Evolutionary conservation across 306 rosid genomes (phyloP).

Genomic region (Luffa acutangula): DNA sequence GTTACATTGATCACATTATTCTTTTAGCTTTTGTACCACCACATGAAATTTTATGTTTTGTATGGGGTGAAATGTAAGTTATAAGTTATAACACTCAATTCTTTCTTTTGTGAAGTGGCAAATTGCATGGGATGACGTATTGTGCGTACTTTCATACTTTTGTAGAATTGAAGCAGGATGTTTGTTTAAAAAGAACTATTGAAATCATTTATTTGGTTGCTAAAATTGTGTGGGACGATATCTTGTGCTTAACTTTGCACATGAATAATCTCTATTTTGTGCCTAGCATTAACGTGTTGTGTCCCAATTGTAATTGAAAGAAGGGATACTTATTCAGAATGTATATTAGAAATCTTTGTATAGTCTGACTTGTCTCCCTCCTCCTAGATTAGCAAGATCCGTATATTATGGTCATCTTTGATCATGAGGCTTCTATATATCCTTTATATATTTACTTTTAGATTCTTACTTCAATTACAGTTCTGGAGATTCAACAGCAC

Average conservation of each 20-base stretch:
- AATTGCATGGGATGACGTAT: not conserved
- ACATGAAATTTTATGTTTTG: not conserved
- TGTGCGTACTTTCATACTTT: not conserved
- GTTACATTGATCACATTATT: not conserved
- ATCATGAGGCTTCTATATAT: not conserved
- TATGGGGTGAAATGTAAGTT: not conserved
- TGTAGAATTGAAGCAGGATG: not conserved
- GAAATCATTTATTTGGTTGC: not conserved
- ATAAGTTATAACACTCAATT: not conserved
- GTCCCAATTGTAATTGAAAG: not conserved
- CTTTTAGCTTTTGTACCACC: not conserved
- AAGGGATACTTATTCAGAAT: not conserved
- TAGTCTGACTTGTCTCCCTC: not conserved
- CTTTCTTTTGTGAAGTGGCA: not conserved
- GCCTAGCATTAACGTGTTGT: not conserved
- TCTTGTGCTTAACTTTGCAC: not conserved
- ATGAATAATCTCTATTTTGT: not conserved
- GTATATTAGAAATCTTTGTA: not conserved
- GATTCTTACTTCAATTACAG: constrained; percentile 25
- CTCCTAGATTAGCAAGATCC: not conserved
- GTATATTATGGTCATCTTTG: not conserved
- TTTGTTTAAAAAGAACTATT: not conserved
- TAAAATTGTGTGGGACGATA: not conserved
- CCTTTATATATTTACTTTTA: not conserved
- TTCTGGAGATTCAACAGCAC: constrained; percentile 97